Evolutionary conservation across 306 rosid species (phyloP).

Genomic region (Vachellia pachyceras): DNA sequence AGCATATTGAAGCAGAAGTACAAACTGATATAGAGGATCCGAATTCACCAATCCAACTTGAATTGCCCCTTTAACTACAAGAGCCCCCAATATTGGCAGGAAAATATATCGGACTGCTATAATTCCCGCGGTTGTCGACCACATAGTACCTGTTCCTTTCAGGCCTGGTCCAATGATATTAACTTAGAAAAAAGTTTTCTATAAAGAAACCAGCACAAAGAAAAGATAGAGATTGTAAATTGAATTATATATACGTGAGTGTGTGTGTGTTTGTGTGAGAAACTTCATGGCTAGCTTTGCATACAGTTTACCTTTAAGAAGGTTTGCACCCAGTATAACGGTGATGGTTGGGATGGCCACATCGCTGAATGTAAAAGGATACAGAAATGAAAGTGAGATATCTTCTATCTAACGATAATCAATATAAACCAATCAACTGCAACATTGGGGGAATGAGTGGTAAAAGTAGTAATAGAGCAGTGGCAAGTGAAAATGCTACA

Average conservation of each 20-base stretch:
- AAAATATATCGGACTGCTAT: conserved; percentile 61
- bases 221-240: background rate
- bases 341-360: conserved; percentile 82
- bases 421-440: background rate
- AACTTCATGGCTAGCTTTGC: background rate
- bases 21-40: conserved; percentile 74
- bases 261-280: background rate
- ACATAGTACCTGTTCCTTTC: conserved; percentile 54
- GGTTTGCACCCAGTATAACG: conserved; percentile 84
- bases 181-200: background rate
- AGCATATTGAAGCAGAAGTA: conserved; percentile 80
- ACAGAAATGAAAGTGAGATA: conserved; percentile 21
- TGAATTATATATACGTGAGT: background rate
- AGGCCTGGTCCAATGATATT: conserved; percentile 54
- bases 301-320: conserved; percentile 58
- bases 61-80: conserved; percentile 64
- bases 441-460: background rate
- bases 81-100: conserved; percentile 65
- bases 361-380: conserved; percentile 49
- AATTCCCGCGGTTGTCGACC: conserved; percentile 59
- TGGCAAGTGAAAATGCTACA: background rate
- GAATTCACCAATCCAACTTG: conserved; percentile 63
- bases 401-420: background rate
- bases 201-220: background rate
- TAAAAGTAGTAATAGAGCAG: background rate